These are phyloP conservation scores for Metschnikowia henanensis DNA, from an alignment of 805 yeast species.

Conservation along the genomic window DNA sequence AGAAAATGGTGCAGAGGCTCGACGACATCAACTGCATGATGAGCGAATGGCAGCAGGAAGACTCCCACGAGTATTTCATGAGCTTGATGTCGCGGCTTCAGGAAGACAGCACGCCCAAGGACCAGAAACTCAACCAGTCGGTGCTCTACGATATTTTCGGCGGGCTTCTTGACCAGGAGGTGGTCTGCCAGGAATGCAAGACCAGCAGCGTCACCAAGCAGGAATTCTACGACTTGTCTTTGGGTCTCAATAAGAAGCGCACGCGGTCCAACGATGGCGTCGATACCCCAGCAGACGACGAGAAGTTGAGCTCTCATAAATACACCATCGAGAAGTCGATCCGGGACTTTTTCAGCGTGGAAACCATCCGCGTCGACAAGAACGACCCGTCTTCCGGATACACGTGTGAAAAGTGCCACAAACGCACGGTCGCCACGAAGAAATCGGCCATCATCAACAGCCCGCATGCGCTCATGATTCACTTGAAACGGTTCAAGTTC, in stretches of 20 bases:
- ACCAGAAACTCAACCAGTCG: constrained; percentile 77
- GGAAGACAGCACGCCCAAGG: constrained; percentile 91
- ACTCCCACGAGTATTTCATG: constrained; percentile 96
- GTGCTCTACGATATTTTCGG: constrained; percentile 93
- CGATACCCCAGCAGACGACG: not conserved
- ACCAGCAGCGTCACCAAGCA: constrained; percentile 84
- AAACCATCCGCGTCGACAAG: constrained; percentile 66
- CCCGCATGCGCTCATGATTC: constrained; percentile 86
- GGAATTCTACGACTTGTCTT: constrained; percentile 89
- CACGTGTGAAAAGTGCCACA: constrained; percentile 82
- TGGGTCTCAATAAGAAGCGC: constrained; percentile 60
- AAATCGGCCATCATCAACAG: constrained; percentile 72
- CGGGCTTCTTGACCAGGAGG: constrained; percentile 81
- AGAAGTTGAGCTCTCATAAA: constrained; percentile 3
- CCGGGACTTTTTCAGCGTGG: constrained; percentile 80
- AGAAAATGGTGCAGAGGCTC: constrained; percentile 64
- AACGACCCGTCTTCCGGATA: constrained; percentile 70
- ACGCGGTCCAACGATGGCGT: constrained; percentile 11
- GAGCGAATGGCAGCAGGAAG: constrained; percentile 98
- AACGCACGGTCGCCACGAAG: constrained; percentile 75
- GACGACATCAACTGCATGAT: constrained; percentile 93
- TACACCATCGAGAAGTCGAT: constrained; percentile 77
- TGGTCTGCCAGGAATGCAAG: constrained; percentile 81
- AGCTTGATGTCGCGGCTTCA: constrained; percentile 83
- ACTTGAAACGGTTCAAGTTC: constrained; percentile 88